A percentile compares a stretch with the other conserved stretches of the same genome.
These are phyloP conservation scores for Rhodotorula sp. DNA, from an alignment of 1,284 basidiomycete genomes.

Conservation along the genomic window DNA sequence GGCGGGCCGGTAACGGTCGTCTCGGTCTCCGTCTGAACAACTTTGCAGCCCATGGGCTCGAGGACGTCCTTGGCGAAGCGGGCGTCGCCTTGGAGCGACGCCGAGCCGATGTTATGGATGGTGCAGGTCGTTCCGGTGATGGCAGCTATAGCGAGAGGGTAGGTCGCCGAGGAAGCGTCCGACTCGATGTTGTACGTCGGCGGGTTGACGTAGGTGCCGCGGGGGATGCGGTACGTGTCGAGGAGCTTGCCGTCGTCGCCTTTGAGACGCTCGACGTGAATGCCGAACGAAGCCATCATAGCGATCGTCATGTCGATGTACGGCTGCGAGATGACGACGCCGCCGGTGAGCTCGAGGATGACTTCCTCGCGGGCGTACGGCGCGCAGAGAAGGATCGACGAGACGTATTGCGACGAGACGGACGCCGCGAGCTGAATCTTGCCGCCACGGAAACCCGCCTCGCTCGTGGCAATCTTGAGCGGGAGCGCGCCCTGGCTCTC, in stretches of 20 bases:
- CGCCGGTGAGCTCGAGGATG: constrained; percentile 84
- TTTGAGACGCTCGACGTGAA: constrained; percentile 69
- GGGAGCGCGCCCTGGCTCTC: constrained; percentile 84
- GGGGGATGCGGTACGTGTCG: constrained; percentile 86
- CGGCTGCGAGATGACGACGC: constrained; percentile 94
- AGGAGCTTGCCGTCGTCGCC: constrained; percentile 62
- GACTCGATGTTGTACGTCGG: constrained; percentile 84
- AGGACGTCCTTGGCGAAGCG: constrained; percentile 90
- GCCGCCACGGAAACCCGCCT: constrained; percentile 71
- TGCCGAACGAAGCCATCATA: constrained; percentile 95
- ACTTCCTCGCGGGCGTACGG: constrained; percentile 83
- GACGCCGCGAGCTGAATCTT: constrained; percentile 85
- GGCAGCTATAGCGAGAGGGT: constrained; percentile 93
- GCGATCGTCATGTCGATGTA: constrained; percentile 99
- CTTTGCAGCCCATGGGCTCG: constrained; percentile 89
- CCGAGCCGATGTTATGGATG: constrained; percentile 84
- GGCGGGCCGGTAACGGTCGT: constrained; percentile 93
- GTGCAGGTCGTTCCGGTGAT: constrained; percentile 94
- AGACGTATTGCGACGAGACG: constrained; percentile 97
- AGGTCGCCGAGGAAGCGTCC: constrained; percentile 93
- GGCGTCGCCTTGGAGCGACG: constrained; percentile 92
- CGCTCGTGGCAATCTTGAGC: constrained; percentile 73
- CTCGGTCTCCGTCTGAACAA: constrained; percentile 79
- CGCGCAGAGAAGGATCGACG: constrained; percentile 90
- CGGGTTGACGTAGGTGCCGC: constrained; percentile 75